phyloP scores from a whole-genome alignment of 495 filamentous ascomycete species.

The Neurospora hispaniola region DNA sequence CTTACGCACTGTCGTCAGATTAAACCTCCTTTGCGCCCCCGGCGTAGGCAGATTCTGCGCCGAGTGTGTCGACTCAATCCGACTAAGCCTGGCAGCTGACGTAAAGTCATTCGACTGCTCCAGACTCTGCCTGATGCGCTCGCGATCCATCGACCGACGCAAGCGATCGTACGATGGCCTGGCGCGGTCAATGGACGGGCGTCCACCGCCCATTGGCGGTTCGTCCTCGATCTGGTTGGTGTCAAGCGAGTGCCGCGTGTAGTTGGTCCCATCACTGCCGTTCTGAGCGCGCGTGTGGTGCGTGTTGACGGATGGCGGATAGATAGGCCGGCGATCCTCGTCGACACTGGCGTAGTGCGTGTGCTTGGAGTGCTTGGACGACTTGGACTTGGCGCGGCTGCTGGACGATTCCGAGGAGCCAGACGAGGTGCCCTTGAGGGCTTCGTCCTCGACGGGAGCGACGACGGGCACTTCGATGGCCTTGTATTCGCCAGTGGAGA shows the following conservation, averaged over 20 bases:
- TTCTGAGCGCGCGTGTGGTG: constrained; percentile 79
- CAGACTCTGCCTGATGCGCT: constrained; percentile 55
- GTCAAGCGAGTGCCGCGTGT: constrained; percentile 52
- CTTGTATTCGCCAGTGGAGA: constrained; percentile 44
- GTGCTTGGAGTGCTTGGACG: constrained; percentile 49
- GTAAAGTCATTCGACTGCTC: constrained; percentile 86
- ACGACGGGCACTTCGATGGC: constrained; percentile 4
- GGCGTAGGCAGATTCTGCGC: constrained; percentile 7
- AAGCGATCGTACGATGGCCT: constrained; percentile 72
- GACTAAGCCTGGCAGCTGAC: constrained; percentile 67
- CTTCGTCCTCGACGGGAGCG: constrained; percentile 9
- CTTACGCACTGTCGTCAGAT: constrained; percentile 23
- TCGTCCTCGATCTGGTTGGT: constrained; percentile 21
- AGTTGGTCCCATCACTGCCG: constrained; percentile 88
- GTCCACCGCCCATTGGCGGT: constrained; percentile 12
- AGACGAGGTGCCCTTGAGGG: constrained; percentile 25
- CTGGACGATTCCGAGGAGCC: constrained; percentile 31
- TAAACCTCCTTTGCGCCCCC: constrained; percentile 19
- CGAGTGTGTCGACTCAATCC: constrained; percentile 67
- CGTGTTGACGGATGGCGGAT: constrained; percentile 76
- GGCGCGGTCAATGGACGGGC: constrained; percentile 56
- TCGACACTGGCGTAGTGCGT: constrained; percentile 50
- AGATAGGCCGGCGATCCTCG: constrained; percentile 82
- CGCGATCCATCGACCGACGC: constrained; percentile 59
- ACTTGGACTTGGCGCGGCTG: neutral